phyloP scores from a whole-genome alignment of 371 early-diverging fungal species.

The Mucor indicus region DNA sequence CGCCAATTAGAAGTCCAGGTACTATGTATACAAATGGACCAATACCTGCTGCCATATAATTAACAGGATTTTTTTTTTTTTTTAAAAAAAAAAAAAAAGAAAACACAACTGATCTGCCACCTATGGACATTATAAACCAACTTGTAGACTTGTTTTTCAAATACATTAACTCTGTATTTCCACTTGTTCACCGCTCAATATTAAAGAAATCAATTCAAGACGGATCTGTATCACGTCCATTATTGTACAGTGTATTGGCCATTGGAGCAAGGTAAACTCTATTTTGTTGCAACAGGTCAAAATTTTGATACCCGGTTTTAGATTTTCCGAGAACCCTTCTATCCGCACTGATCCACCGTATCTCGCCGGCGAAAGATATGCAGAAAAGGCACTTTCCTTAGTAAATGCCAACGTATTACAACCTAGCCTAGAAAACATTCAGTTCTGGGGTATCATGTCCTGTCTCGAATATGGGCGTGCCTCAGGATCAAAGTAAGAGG shows the following conservation, averaged over 20 bases:
- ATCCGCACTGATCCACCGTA: conserved; percentile 43
- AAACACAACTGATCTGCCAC: conserved; percentile 25
- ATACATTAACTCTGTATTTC: conserved; percentile 52
- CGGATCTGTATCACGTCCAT: conserved; percentile 32
- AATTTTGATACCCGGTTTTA: conserved; percentile 1
- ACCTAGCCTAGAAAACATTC: conserved; percentile 54
- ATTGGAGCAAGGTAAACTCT: conserved; percentile 37
- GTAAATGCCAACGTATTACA: conserved; percentile 40
- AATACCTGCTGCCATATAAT: too few relatives aligned
- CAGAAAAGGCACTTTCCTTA: conserved; percentile 35
- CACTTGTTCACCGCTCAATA: conserved; percentile 45
- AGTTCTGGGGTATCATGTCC: conserved; percentile 59
- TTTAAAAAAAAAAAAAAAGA: too few relatives aligned
- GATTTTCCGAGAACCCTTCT: conserved; percentile 37
- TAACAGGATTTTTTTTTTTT: too few relatives aligned
- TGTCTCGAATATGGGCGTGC: conserved; percentile 61
- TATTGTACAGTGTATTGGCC: conserved; percentile 42
- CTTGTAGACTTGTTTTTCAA: conserved; percentile 58
- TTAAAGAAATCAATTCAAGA: conserved; percentile 27
- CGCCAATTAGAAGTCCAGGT: conserved; percentile 19
- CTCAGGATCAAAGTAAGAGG: conserved; percentile 51
- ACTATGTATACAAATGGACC: too few relatives aligned
- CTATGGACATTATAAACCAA: conserved; percentile 48
- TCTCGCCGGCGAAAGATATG: conserved; percentile 41
- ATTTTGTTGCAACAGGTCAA: background rate